A percentile compares a stretch with the other conserved stretches of the same genome.
Conservation (phyloP, 495 filamentous ascomycete genomes). For the Cercophora scortea region DNA sequence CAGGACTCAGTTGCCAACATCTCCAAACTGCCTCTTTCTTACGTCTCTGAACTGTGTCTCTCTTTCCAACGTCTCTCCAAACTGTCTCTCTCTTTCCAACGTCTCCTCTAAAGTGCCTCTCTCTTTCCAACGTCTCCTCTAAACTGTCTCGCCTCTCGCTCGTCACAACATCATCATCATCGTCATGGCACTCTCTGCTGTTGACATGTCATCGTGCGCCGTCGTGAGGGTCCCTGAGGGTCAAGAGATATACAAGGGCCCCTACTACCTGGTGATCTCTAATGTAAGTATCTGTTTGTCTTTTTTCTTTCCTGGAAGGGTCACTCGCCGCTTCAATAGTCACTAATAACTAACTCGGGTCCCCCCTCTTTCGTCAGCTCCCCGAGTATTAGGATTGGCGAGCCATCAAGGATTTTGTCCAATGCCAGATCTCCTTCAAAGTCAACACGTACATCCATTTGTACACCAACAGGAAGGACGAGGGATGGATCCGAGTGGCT, state of each 20-base stretch:
- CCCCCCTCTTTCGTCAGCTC: neutral
- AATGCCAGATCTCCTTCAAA: neutral
- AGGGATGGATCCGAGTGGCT: slow-evolving; percentile 9
- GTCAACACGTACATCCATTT: slow-evolving; percentile 4
- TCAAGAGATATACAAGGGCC: neutral
- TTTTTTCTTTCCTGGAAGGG: neutral
- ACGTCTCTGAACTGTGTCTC: no score
- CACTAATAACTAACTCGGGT: no score
- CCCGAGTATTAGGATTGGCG: slow-evolving; percentile 1
- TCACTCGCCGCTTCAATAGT: neutral
- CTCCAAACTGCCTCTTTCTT: no score
- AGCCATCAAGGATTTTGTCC: slow-evolving; percentile 4
- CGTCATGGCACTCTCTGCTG: no score
- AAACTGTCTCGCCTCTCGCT: no score
- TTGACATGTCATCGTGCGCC: neutral
- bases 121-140: no score
- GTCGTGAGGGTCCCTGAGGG: neutral
- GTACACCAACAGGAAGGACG: neutral
- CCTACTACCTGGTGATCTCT: slow-evolving; percentile 6
- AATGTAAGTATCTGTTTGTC: neutral
- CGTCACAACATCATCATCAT: neutral
- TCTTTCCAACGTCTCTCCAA: no score
- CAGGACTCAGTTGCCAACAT: no score
- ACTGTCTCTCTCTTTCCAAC: no score
- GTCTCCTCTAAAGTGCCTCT: no score